Evolutionary conservation across 2,329 filamentous ascomycete genomes (phyloP).

Genomic region (Diaporthe capsici): DNA sequence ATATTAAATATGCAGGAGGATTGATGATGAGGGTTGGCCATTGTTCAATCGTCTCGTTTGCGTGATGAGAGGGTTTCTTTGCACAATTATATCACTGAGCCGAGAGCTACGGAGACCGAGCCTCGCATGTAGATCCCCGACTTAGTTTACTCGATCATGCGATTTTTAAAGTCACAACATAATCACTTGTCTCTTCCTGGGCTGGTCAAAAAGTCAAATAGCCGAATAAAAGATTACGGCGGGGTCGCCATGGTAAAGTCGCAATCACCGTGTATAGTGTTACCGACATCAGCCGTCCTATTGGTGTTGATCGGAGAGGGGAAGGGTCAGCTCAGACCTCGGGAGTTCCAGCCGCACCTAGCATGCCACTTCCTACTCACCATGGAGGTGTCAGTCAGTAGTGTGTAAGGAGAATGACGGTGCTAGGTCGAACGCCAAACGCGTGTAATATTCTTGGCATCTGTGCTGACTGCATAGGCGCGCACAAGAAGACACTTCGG

Average conservation of each 20-base stretch:
- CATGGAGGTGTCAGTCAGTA: background rate
- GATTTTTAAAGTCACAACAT: background rate
- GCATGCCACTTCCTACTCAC: too few species aligned
- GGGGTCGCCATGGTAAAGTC: background rate
- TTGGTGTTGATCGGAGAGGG: background rate
- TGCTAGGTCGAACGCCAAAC: background rate
- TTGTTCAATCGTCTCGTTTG: background rate
- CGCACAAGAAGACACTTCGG: background rate
- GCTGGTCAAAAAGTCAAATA: background rate
- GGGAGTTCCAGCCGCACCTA: background rate
- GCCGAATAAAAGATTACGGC: background rate
- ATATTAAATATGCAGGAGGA: background rate
- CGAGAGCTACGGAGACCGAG: background rate
- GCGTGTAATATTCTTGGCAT: background rate
- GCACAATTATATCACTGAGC: background rate
- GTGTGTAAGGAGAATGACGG: background rate
- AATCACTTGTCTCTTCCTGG: background rate
- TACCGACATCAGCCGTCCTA: background rate
- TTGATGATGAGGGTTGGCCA: rapidly evolving
- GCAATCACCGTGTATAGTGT: background rate
- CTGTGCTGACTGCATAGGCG: background rate
- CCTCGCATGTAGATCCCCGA: background rate
- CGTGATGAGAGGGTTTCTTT: background rate
- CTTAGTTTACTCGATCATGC: background rate
- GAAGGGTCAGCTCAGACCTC: background rate